Base-by-base conservation (phyloP, 1,284 basidiomycete genomes). In the Mycena sp. region DNA sequence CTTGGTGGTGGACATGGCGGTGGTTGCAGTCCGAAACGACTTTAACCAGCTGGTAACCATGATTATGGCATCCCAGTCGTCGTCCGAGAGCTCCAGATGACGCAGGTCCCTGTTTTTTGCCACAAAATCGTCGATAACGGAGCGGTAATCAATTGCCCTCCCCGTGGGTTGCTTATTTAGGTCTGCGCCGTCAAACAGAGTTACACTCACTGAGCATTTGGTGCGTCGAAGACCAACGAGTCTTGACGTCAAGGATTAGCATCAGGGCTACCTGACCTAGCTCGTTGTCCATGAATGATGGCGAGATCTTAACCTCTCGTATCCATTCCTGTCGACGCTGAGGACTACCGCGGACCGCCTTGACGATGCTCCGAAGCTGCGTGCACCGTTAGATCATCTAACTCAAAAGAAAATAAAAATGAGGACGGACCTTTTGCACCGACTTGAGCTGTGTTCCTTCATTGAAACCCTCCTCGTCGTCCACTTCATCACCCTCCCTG, bases 171-270 rank as follows among this genome's bases (percentile, higher is more conserved):
- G 32, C 10, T 9, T 10, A 16, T 9, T 37, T 16, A 37, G 32
- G 10, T 37, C 32, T 10, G 32, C 9, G 9, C 32, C 16, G 16
- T 37, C 32, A 9, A 9, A 37, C 9, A 37, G 9, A 37, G 9
- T 9, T 37, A 30, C 48, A 45, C 62, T 7, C 60, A 69, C 59
- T 44, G 25, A 72, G 58, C 72, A 72, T 73, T 48, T 72, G 64
- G 44, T 72, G 70, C 1, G 70, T 70, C n/a, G 71, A 73, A 0
- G 66, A 64, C 72, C 71, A 73, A 19, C 61, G 64, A 21, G 71
- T 75, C 35, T 41, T 53, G n/a, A 74, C 69, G 58, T 71, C 67
- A 16, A 69, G 62, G 28, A 72, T 70, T 5, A 69, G 59, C 66
- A 73, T 69, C 43, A 37, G 50, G 6, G 41, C 12, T 30, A 51